Evolutionary conservation across 805 yeast species (phyloP).

Genomic region (Kluyveromyces aestuarii): DNA sequence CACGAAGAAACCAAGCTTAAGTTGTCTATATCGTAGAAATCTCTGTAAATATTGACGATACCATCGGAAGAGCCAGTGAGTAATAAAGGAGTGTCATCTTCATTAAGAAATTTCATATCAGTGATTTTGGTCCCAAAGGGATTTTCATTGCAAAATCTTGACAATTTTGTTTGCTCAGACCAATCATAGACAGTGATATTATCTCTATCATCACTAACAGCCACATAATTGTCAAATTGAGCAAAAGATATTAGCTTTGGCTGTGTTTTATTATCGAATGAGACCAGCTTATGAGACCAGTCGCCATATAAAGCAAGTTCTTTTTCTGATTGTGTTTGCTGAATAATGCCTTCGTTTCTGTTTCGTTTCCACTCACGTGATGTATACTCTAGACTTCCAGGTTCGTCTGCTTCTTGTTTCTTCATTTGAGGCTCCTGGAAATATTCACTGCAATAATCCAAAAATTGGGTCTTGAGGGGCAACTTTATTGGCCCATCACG

Average conservation of each 20-base stretch:
- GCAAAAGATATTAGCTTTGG: conserved; percentile 74
- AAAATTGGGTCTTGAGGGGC: conserved; percentile 53
- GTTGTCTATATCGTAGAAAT: conserved; percentile 49
- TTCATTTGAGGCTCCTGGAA: conserved; percentile 96
- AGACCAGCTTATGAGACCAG: conserved; percentile 60
- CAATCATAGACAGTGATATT: conserved; percentile 84
- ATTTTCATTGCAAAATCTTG: conserved; percentile 72
- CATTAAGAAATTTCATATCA: conserved; percentile 78
- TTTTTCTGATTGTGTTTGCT: conserved; percentile 86
- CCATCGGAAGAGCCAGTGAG: conserved; percentile 92
- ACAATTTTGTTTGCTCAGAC: conserved; percentile 47
- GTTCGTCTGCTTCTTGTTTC: conserved; percentile 75
- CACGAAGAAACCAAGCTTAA: conserved; percentile 73
- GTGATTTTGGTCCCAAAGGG: conserved; percentile 85
- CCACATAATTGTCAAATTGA: conserved; percentile 81
- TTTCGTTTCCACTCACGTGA: conserved; percentile 82
- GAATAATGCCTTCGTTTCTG: conserved; percentile 78
- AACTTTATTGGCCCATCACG: conserved; percentile 26
- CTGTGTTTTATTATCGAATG: conserved; percentile 65
- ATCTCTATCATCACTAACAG: conserved; percentile 77
- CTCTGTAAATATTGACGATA: conserved; percentile 75
- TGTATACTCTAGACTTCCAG: conserved; percentile 81
- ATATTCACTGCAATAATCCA: conserved; percentile 74
- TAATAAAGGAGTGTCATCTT: conserved; percentile 81
- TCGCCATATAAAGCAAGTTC: conserved; percentile 73